Conservation (phyloP, 2,329 filamentous ascomycete genomes). For the Dryadomyces quercus-mongolicae region DNA sequence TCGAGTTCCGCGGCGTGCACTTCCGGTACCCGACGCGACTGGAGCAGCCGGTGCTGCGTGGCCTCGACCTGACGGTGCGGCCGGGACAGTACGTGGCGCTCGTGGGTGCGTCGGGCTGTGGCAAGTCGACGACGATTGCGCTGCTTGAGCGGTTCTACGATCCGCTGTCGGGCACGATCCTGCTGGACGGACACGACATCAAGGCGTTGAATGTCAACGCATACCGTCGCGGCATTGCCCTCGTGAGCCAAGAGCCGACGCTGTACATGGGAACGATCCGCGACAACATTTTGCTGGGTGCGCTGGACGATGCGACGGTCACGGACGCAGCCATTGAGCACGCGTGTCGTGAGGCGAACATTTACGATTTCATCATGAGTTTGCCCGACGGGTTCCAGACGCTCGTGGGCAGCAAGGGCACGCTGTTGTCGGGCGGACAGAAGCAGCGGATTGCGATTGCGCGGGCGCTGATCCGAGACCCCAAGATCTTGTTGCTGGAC, state of each 20-base stretch:
- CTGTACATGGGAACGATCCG: conserved; percentile 85
- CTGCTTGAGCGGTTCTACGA: conserved; percentile 93
- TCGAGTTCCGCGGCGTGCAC: conserved; percentile 88
- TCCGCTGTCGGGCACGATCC: conserved; percentile 66
- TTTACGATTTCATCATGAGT: conserved; percentile 82
- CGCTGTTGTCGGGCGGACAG: conserved; percentile 77
- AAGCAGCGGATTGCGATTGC: conserved; percentile 94
- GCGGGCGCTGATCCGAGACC: conserved; percentile 78
- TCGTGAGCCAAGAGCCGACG: conserved; percentile 90
- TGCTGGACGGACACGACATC: conserved; percentile 74
- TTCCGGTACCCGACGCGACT: conserved; percentile 89
- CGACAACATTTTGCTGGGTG: conserved; percentile 81
- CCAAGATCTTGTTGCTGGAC: conserved; percentile 73
- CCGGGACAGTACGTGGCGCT: conserved; percentile 79
- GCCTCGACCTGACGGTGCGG: conserved; percentile 60
- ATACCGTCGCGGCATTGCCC: conserved; percentile 71
- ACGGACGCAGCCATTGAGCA: conserved; percentile 60
- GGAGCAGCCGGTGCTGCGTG: conserved; percentile 83
- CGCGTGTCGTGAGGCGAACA: conserved; percentile 83
- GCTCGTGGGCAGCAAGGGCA: conserved; percentile 75
- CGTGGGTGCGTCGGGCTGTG: conserved; percentile 88
- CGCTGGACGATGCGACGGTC: conserved; percentile 47
- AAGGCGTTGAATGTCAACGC: conserved; percentile 70
- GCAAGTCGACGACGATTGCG: conserved; percentile 88
- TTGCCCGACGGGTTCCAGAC: conserved; percentile 75